These are phyloP conservation scores for Eucalyptus regnans DNA, from an alignment of 345 rosid genomes.

Conservation along the genomic window DNA sequence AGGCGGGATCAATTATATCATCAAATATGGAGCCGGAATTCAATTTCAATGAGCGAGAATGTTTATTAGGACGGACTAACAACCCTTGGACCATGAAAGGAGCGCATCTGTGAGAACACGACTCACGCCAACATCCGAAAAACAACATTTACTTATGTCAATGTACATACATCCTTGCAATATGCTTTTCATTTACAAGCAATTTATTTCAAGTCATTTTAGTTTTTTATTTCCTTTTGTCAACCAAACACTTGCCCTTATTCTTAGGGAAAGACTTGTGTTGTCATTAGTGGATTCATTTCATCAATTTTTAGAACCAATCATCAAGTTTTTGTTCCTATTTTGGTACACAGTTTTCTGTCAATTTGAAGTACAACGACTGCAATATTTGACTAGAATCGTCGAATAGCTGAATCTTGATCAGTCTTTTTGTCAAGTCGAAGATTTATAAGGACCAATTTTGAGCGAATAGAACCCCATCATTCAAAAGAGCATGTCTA, in stretches of 20 bases:
- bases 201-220: background rate
- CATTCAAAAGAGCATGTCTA: background rate
- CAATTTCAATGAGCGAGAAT: background rate
- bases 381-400: background rate
- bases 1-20: background rate
- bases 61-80: background rate
- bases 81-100: background rate
- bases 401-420: background rate
- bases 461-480: background rate
- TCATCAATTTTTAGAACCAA: background rate
- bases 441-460: background rate
- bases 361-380: background rate
- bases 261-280: too few species aligned
- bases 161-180: background rate
- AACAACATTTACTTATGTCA: background rate
- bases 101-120: background rate
- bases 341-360: background rate
- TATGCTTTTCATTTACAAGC: background rate
- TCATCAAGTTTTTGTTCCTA: background rate
- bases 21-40: background rate
- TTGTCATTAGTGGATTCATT: too few species aligned
- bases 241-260: too few species aligned
- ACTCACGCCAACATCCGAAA: background rate
- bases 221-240: background rate
- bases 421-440: background rate